Evolutionary conservation across 2,329 filamentous ascomycete genomes (phyloP), one percentile per base, ranked within the genome.

Genomic region (Aspergillus intermedius): DNA sequence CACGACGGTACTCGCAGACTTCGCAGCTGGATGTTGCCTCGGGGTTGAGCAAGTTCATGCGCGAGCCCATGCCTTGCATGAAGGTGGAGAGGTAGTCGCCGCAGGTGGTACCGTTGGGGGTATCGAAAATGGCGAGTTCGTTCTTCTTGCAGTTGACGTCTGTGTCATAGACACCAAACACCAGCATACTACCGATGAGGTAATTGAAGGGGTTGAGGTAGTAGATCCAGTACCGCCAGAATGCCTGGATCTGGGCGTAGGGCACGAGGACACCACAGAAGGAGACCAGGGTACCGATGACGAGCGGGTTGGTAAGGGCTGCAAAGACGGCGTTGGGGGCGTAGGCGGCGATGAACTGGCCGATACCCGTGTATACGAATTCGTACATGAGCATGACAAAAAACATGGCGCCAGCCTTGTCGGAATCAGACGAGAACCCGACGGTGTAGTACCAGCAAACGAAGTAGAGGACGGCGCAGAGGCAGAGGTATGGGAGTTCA

Each of bases 311-410:
- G 40, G 79, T 80, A 53, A 88, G 85, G 46, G 86, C 82, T 0
- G 84, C 86, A 64, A 88, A 87, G 49, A 76, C 81, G 0, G 87
- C 71, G 54, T 74, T 74, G 40, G 69, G 86, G 0, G 86, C 84
- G 63, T 88, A 88, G 0, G 87, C 86, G 50, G 83, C 84, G 56
- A 91, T 86, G 80, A 85, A 89, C 64, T 88, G 87, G 12, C 84
- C 87, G 79, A 83, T 89, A 58, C 75, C 81, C 23, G 77, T 79
- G 66, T 83, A 79, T 70, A 88, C 86, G 21, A 88, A 68, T 68
- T 82, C 87, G 69, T 88, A 88, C 2, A 89, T 74, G 54, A 89
- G 67, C 9, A 80, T 81, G 79, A 91, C 87, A 30, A 90, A 71
- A 70, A 84, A 90, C 7, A 82, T 77, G 56, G 56, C 57, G 5